phyloP scores from a whole-genome alignment of 345 rosid genomes.

The Clausena lansium region DNA sequence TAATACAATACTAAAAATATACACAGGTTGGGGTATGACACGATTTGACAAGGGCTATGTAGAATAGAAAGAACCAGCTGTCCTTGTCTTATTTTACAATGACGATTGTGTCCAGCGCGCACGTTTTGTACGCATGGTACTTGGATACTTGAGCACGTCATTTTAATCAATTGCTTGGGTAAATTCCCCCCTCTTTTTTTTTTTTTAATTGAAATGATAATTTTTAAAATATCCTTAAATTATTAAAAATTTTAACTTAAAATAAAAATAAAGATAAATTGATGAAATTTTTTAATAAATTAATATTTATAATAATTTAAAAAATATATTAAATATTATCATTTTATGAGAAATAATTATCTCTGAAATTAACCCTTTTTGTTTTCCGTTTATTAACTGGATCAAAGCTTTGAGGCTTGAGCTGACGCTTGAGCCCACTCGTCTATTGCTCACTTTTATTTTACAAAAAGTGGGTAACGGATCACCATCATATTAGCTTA shows the following conservation, averaged over 20 bases:
- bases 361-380: no score
- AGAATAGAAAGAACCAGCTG: constrained; percentile 30
- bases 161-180: neutral
- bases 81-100: constrained; percentile 20
- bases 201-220: no score
- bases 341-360: no score
- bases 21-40: no score
- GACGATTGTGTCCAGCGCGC: constrained; percentile 24
- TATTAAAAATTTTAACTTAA: neutral
- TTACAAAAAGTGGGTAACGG: neutral
- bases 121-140: neutral
- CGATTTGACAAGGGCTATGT: neutral
- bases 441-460: neutral
- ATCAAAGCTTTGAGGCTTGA: neutral
- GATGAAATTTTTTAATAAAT: no score
- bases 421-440: no score
- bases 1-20: no score
- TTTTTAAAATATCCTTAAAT: neutral
- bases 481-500: neutral
- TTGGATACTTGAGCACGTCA: constrained; percentile 2
- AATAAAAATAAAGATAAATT: no score
- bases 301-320: no score
- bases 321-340: no score
- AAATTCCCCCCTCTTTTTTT: no score
- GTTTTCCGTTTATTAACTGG: neutral